Conservation (phyloP, 2,329 filamentous ascomycete species). For the Colletotrichum somersetense region DNA sequence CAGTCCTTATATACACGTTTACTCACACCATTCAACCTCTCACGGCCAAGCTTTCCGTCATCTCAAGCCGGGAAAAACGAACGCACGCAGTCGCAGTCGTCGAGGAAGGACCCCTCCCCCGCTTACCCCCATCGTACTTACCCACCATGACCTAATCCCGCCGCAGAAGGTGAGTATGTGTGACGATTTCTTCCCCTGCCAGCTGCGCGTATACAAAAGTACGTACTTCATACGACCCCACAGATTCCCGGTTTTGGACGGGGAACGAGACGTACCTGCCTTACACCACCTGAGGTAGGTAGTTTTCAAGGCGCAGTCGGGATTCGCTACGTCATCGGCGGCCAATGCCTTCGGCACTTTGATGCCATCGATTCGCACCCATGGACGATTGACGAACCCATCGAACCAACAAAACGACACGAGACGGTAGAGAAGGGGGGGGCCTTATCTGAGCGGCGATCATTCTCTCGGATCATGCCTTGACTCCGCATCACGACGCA, state of each 20-base stretch:
- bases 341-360: not conserved
- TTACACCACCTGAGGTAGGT: too few species aligned
- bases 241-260: conserved; percentile 29
- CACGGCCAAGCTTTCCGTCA: not conserved
- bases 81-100: not conserved
- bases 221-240: not conserved
- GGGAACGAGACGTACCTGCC: not conserved
- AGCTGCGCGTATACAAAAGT: not conserved
- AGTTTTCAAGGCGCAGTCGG: not conserved
- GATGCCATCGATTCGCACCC: not conserved
- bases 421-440: not conserved
- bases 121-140: conserved; percentile 17
- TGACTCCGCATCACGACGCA: not conserved
- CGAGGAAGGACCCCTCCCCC: conserved; percentile 21
- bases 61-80: not conserved
- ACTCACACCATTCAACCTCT: not conserved
- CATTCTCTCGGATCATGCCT: not conserved
- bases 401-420: not conserved
- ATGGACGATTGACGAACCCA: not conserved
- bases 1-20: not conserved
- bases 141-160: conserved; percentile 31
- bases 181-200: not conserved
- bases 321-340: not conserved
- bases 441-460: not conserved
- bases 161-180: not conserved